Percentiles rank a stretch among this genome's conserved stretches.
Evolutionary conservation across 2,329 filamentous ascomycete genomes (phyloP).

Genomic region (Fusarium solani-melongenae): DNA sequence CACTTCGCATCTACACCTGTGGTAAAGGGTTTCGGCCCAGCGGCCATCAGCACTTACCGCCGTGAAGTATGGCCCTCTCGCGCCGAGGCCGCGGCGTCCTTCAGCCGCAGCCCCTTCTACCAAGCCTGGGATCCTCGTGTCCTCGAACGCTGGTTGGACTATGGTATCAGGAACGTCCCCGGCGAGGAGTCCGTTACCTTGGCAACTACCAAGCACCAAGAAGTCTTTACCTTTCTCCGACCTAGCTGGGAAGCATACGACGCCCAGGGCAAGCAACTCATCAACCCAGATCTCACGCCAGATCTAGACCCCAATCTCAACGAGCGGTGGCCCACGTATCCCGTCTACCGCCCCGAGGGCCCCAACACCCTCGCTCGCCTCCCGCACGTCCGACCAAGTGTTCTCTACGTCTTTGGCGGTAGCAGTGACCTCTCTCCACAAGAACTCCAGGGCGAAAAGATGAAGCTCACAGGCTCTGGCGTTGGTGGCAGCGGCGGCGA

Average conservation of each 20-base stretch:
- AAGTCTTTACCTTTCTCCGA: constrained; percentile 79
- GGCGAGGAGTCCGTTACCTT: constrained; percentile 70
- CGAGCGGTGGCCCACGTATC: constrained; percentile 52
- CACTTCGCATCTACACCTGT: constrained; percentile 53
- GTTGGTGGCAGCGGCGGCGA: constrained; percentile 75
- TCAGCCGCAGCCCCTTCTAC: constrained; percentile 78
- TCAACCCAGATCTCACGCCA: constrained; percentile 55
- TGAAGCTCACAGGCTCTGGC: constrained; percentile 72
- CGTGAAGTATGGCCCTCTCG: constrained; percentile 87
- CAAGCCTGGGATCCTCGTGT: constrained; percentile 84
- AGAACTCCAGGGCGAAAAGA: constrained; percentile 65
- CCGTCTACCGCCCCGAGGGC: constrained; percentile 77
- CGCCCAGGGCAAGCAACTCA: constrained; percentile 48
- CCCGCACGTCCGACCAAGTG: constrained; percentile 69
- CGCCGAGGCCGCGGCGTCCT: constrained; percentile 72
- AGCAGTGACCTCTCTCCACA: constrained; percentile 66
- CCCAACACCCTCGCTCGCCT: constrained; percentile 66
- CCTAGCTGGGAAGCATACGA: constrained; percentile 63
- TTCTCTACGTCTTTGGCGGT: constrained; percentile 77
- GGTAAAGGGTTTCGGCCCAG: constrained; percentile 52
- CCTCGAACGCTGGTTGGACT: constrained; percentile 68
- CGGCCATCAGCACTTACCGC: constrained; percentile 74
- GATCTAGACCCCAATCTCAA: constrained; percentile 59
- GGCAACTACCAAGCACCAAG: constrained; percentile 84
- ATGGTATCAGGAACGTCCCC: constrained; percentile 77